A percentile compares a stretch with the other conserved stretches of the same genome.
These are phyloP conservation scores for Apiospora kogelbergensis DNA, from an alignment of 2,329 filamentous ascomycete genomes.

Conservation along the genomic window DNA sequence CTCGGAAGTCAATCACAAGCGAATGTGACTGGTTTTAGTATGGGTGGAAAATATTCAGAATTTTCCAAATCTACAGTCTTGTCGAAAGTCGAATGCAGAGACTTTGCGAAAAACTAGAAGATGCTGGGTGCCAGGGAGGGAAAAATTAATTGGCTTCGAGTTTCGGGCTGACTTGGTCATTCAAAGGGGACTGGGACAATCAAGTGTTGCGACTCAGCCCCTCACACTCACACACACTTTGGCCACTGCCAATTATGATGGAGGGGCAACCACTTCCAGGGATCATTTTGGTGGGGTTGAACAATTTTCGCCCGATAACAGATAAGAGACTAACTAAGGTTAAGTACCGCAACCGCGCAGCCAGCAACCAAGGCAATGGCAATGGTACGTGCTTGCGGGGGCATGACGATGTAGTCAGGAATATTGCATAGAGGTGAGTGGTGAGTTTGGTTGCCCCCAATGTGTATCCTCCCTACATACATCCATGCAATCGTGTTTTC, in stretches of 20 bases:
- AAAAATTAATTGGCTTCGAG: constrained; percentile 5
- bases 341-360: too few species aligned
- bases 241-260: neutral
- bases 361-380: neutral
- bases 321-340: neutral
- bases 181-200: neutral
- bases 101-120: constrained; percentile 4
- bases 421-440: too few species aligned
- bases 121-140: constrained; percentile 1
- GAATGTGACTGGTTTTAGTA: constrained; percentile 8
- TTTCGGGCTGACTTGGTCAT: constrained; percentile 1
- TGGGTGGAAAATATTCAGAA: neutral
- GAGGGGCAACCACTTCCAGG: neutral
- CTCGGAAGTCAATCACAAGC: constrained; percentile 8
- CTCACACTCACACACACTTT: neutral
- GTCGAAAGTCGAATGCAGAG: constrained; percentile 8
- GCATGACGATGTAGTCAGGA: neutral
- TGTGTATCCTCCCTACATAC: neutral
- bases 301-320: constrained; percentile 2
- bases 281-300: neutral
- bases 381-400: neutral
- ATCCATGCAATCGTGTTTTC: neutral
- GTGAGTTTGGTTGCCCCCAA: neutral
- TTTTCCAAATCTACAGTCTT: neutral
- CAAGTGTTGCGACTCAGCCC: constrained; percentile 2